A percentile compares a stretch with the other conserved stretches of the same genome.
Evolutionary conservation across 106 monocot species (phyloP).

Genomic region (Xerophyta viscosa): DNA sequence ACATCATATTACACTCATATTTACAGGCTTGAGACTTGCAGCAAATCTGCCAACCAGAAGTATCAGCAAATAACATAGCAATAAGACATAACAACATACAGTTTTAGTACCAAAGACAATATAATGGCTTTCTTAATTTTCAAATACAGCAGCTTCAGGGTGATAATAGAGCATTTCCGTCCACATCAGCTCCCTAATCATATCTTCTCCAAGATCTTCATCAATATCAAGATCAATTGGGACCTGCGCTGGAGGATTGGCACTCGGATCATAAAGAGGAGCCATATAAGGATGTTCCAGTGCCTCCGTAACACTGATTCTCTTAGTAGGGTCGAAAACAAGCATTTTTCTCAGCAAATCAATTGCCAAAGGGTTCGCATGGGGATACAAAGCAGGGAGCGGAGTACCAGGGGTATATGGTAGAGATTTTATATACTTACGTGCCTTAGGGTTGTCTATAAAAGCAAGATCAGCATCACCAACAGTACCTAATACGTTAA

Average conservation of each 20-base stretch:
- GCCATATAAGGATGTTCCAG: constrained; percentile 74
- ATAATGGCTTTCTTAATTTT: background rate
- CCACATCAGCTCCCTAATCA: constrained; percentile 79
- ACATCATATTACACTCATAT: no score
- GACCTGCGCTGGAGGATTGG: constrained; percentile 44
- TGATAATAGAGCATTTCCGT: constrained; percentile 73
- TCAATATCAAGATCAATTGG: constrained; percentile 71
- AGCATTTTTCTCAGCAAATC: constrained; percentile 73
- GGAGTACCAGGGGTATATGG: constrained; percentile 53
- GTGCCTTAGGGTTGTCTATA: constrained; percentile 80
- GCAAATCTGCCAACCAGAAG: no score
- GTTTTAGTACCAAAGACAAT: no score
- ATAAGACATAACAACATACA: no score
- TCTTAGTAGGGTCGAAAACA: constrained; percentile 70
- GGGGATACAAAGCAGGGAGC: constrained; percentile 36
- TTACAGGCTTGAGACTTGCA: no score
- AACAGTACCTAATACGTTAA: constrained; percentile 75
- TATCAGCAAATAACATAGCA: no score
- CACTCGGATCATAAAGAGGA: constrained; percentile 51
- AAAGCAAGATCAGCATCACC: constrained; percentile 58
- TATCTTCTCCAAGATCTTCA: constrained; percentile 53
- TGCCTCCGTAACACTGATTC: constrained; percentile 73
- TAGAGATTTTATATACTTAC: constrained; percentile 59
- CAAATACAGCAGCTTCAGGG: constrained; percentile 29
- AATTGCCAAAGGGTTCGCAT: constrained; percentile 62